Percentiles rank a stretch among this genome's conserved stretches.
Evolutionary conservation across 108 stramenopile species (phyloP).

Genomic region (Bacterosira constricta): DNA sequence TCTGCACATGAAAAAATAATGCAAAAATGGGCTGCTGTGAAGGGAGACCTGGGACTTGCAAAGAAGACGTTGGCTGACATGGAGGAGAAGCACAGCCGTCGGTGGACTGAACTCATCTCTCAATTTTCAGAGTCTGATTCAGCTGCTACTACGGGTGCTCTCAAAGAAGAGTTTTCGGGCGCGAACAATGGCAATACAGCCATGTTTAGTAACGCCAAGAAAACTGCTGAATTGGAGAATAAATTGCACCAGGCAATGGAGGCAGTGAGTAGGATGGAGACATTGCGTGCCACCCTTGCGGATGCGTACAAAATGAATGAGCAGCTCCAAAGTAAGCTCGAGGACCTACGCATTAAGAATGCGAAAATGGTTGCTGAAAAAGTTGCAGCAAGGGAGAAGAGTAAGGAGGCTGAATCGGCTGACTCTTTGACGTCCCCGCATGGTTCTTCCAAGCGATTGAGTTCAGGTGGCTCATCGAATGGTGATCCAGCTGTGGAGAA

Average conservation of each 20-base stretch:
- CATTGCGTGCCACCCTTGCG: slow-evolving; percentile 56
- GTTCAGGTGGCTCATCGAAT: slow-evolving; percentile 13
- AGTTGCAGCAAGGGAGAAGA: slow-evolving; percentile 31
- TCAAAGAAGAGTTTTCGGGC: slow-evolving; percentile 20
- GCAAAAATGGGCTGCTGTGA: slow-evolving; percentile 65
- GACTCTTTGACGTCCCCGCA: slow-evolving; percentile 34
- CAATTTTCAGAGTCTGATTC: slow-evolving; percentile 45
- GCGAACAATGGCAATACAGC: slow-evolving; percentile 7
- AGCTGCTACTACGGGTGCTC: background rate
- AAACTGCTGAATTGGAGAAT: slow-evolving; percentile 73
- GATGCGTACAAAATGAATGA: slow-evolving; percentile 80
- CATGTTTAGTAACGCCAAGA: slow-evolving; percentile 50
- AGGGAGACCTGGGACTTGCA: slow-evolving; percentile 67
- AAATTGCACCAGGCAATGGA: slow-evolving; percentile 85
- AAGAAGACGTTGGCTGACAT: slow-evolving; percentile 70
- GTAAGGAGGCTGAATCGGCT: slow-evolving; percentile 20
- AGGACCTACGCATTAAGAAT: slow-evolving; percentile 75
- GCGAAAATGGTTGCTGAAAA: slow-evolving; percentile 63
- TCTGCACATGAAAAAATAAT: slow-evolving; percentile 38
- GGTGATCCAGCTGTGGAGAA: slow-evolving; percentile 58
- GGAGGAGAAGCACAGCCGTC: slow-evolving; percentile 66
- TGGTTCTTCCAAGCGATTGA: slow-evolving; percentile 16
- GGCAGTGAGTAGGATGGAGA: slow-evolving; percentile 77
- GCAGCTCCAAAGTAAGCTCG: slow-evolving; percentile 65
- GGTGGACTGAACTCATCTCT: slow-evolving; percentile 70